These are phyloP conservation scores for Boletus sp. DNA, from an alignment of 1,284 basidiomycete species.

Conservation along the genomic window DNA sequence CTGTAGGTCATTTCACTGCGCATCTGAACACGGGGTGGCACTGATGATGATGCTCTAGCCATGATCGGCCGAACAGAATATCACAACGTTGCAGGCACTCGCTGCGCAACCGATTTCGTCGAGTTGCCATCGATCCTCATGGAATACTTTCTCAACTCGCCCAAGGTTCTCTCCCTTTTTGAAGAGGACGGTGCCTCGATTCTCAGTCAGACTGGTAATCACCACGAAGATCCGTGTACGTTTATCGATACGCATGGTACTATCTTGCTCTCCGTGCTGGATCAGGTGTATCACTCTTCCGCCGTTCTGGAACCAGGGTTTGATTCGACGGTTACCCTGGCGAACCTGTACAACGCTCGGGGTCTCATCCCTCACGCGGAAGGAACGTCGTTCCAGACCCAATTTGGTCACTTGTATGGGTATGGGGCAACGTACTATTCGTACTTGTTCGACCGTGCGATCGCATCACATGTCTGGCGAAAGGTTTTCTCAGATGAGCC, in stretches of 20 bases:
- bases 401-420: conserved; percentile 94
- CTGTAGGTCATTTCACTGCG: conserved; percentile 62
- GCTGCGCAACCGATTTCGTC: conserved; percentile 99
- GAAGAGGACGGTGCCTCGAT: conserved; percentile 50
- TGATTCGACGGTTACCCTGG: conserved; percentile 72
- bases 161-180: conserved; percentile 83
- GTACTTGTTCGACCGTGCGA: conserved; percentile 95
- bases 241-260: conserved; percentile 90
- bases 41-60: conserved; percentile 52
- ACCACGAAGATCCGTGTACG: conserved; percentile 72
- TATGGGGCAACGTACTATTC: conserved; percentile 99
- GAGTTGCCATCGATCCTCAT: conserved; percentile 98
- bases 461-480: conserved; percentile 89
- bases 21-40: conserved; percentile 2
- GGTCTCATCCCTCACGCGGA: conserved; percentile 82
- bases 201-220: conserved; percentile 52
- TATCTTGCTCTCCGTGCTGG: conserved; percentile 87
- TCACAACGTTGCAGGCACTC: conserved; percentile 97
- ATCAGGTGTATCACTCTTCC: conserved; percentile 89
- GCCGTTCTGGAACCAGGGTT: conserved; percentile 58
- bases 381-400: conserved; percentile 91
- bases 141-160: conserved; percentile 94
- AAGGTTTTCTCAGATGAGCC: conserved; percentile 74
- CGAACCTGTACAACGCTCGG: conserved; percentile 64
- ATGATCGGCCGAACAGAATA: conserved; percentile 99